Conservation (phyloP, 108 stramenopile species). For the Nitzschia putrida region DNA sequence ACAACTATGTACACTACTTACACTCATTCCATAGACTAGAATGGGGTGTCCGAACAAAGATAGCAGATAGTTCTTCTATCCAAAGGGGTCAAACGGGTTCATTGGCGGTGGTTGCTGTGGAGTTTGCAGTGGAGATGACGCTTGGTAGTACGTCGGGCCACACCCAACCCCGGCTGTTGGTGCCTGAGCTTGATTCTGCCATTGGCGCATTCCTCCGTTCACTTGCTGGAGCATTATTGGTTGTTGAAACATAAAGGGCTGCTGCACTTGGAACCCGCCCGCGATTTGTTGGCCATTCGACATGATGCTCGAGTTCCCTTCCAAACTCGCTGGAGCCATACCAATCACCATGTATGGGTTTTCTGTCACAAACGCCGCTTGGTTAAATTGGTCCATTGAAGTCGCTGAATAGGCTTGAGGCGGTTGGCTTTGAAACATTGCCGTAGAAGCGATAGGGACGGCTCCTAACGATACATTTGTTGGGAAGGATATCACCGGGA, state of each 20-base stretch:
- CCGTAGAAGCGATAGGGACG: conserved; percentile 8
- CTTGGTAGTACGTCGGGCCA: no score
- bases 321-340: conserved; percentile 19
- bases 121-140: neutral
- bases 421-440: neutral
- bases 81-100: conserved; percentile 27
- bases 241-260: conserved; percentile 37
- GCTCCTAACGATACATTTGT: conserved; percentile 27
- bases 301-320: no score
- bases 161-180: neutral
- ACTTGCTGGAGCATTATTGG: conserved; percentile 36
- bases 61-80: neutral
- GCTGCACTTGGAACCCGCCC: conserved; percentile 25
- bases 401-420: neutral
- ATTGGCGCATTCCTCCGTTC: conserved; percentile 18
- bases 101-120: neutral
- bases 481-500: conserved; percentile 36
- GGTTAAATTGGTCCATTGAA: conserved; percentile 11
- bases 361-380: conserved; percentile 18
- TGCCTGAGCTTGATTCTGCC: neutral
- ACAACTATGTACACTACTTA: no score
- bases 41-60: no score
- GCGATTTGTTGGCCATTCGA: conserved; percentile 1
- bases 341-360: conserved; percentile 28
- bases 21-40: no score